phyloP scores from a whole-genome alignment of 345 rosid species.

The Bretschneidera sinensis region DNA sequence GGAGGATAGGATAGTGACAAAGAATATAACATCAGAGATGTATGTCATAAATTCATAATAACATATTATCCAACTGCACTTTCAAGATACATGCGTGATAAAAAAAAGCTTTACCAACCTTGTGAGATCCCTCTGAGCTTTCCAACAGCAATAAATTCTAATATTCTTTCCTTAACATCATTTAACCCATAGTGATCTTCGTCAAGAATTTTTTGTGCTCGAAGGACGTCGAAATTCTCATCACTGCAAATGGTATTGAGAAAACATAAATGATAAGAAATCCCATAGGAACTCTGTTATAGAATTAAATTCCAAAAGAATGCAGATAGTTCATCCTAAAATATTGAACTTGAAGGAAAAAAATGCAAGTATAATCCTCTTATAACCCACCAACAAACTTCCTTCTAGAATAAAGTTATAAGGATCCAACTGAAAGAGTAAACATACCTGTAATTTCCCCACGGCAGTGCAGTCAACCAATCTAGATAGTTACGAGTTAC shows the following conservation, averaged over 20 bases:
- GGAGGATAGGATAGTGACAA: background rate
- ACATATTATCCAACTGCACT: too few relatives aligned
- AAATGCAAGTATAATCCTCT: too few relatives aligned
- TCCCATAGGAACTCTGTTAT: background rate
- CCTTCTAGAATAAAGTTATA: background rate
- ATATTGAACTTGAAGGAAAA: too few relatives aligned
- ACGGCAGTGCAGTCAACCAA: conserved; percentile 94
- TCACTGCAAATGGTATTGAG: conserved; percentile 48
- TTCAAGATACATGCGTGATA: background rate
- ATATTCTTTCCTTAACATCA: conserved; percentile 96
- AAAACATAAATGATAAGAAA: background rate
- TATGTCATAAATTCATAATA: too few relatives aligned
- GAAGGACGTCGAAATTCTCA: conserved; percentile 90
- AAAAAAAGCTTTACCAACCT: conserved; percentile 39
- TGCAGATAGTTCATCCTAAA: too few relatives aligned
- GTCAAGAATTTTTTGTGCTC: conserved; percentile 86
- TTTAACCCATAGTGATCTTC: conserved; percentile 98
- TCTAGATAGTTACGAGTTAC: conserved; percentile 99
- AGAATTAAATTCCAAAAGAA: background rate
- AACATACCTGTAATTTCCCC: conserved; percentile 92
- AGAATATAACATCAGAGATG: too few relatives aligned
- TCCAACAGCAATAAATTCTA: conserved; percentile 98
- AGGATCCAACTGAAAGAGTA: conserved; percentile 11
- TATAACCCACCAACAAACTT: background rate
- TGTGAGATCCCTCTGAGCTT: conserved; percentile 96